These are phyloP conservation scores for Grifola frondosa DNA, from an alignment of 1,284 basidiomycete species.

Conservation along the genomic window DNA sequence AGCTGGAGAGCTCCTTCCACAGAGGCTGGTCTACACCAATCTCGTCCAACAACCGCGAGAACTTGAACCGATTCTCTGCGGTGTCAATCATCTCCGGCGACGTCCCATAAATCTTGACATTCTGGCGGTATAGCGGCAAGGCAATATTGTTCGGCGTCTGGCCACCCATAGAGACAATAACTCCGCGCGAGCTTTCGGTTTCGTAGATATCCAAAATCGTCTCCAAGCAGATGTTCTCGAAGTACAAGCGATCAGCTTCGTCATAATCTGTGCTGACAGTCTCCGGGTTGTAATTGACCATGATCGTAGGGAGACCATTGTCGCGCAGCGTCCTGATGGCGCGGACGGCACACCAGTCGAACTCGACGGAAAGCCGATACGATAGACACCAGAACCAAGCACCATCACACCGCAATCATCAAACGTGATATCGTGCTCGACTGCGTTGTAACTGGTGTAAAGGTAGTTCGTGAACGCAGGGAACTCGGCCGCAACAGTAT, in stretches of 20 bases:
- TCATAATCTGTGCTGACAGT: conserved; percentile 99
- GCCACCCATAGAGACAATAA: conserved; percentile 97
- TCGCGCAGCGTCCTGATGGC: conserved; percentile 95
- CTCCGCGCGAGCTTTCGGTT: conserved; percentile 83
- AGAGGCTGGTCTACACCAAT: conserved; percentile 96
- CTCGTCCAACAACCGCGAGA: conserved; percentile 95
- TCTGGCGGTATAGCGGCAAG: conserved; percentile 89
- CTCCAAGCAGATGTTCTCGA: conserved; percentile 97
- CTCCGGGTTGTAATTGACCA: conserved; percentile 99
- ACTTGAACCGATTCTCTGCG: conserved; percentile 99
- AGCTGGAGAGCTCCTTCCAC: conserved; percentile 96
- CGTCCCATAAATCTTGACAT: conserved; percentile 97
- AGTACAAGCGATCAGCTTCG: conserved; percentile 97
- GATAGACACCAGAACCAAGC: conserved; percentile 96
- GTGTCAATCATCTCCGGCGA: conserved; percentile 99
- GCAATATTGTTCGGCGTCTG: conserved; percentile 99
- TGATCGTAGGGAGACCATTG: conserved; percentile 93
- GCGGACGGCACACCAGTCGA: conserved; percentile 99
- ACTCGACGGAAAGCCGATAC: conserved; percentile 99
- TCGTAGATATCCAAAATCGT: conserved; percentile 98
- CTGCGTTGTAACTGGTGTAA: conserved; percentile 96
- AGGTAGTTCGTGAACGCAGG: conserved; percentile 99
- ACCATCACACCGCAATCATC: conserved; percentile 95
- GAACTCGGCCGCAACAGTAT: conserved; percentile 98
- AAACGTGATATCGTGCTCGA: conserved; percentile 90